These are phyloP conservation scores for Earliella scabrosa DNA, from an alignment of 1,284 basidiomycete genomes.

Conservation along the genomic window DNA sequence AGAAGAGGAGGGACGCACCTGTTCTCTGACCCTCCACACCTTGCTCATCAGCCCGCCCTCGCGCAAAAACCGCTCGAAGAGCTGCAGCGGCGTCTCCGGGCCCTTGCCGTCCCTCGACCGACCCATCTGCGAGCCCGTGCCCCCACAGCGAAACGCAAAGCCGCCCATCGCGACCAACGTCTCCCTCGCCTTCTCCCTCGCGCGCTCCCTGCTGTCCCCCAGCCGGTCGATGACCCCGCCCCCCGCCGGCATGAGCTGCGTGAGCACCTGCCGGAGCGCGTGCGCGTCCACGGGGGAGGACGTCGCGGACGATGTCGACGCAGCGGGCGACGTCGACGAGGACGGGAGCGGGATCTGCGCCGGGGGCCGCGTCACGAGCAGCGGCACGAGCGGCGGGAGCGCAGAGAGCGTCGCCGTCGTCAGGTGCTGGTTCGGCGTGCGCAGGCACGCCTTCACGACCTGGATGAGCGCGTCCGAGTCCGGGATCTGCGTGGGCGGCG, in stretches of 20 bases:
- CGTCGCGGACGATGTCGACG: slow-evolving; percentile 45
- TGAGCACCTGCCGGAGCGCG: slow-evolving; percentile 66
- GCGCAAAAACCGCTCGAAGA: slow-evolving; percentile 78
- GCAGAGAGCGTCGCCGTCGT: slow-evolving; percentile 73
- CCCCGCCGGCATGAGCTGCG: slow-evolving; percentile 64
- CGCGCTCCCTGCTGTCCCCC: slow-evolving; percentile 76
- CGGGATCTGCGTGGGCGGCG: slow-evolving; percentile 50
- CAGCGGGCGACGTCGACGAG: slow-evolving; percentile 52
- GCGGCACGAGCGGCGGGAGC: slow-evolving; percentile 64
- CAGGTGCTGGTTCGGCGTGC: slow-evolving; percentile 82
- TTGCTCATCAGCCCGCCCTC: slow-evolving; percentile 79
- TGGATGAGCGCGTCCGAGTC: slow-evolving; percentile 72
- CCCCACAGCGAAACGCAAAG: slow-evolving; percentile 64
- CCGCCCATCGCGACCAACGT: slow-evolving; percentile 73
- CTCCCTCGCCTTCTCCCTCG: slow-evolving; percentile 78
- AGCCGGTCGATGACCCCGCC: slow-evolving; percentile 83
- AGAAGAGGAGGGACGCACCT: slow-evolving; percentile 51
- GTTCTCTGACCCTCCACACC: slow-evolving; percentile 83
- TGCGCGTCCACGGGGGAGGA: slow-evolving; percentile 53
- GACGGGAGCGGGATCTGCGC: slow-evolving; percentile 41
- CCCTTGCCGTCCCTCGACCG: slow-evolving; percentile 70
- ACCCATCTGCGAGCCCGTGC: slow-evolving; percentile 44
- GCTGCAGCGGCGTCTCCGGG: slow-evolving; percentile 72
- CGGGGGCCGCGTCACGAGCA: slow-evolving; percentile 50
- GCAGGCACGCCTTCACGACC: slow-evolving; percentile 74